Base-by-base conservation (phyloP, 2,329 filamentous ascomycete species). In the Fusarium haematococcum region DNA sequence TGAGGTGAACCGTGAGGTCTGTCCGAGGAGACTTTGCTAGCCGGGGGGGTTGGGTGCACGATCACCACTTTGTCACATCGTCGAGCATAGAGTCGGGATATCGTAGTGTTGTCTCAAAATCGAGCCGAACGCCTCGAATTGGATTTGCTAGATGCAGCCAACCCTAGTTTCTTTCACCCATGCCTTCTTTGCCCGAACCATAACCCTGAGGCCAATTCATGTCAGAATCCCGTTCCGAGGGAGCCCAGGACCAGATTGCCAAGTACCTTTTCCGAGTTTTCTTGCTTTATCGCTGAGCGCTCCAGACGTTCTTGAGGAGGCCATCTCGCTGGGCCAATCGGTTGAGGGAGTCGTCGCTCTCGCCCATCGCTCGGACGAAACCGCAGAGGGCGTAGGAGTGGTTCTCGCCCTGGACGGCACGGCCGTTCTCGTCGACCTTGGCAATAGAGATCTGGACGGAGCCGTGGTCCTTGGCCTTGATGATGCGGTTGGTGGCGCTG, bases 381-480 rank as follows among this genome's bases (percentile, higher is more conserved):
- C 97, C 97, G 89, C 94, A 97, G 78, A 99, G 93, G 81, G 97
- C 96, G 86, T 98, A 99, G 84, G 94, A 92, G 88, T 98, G 94
- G 92, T 95, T 97, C 90, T 98, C 97, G 87, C 96, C 95, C 80
- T 94, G 95, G 88, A 92, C 83, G 79, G 95, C 95, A 82, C 95
- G 94, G 86, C 97, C 97, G 89, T 95, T 97, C 93, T 99, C 97
- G 87, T 98, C 96, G 82, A 99, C 97, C 91, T 98, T 98, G 87
- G 93, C 96, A 85, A 99, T 90, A 82, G 93, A 94, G 87, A 99
- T 95, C 89, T 99, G 97, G 82, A 98, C 97, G 76, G 94, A 97
- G 82, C 95, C 96, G 91, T 99, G 97, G 89, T 99, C 97, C 91
- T 98, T 98, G 90, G 97, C 95, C 91, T 98, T 98, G 93, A 99